Conservation (phyloP, 2,329 filamentous ascomycete genomes). For the Calonectria multiphialidica region DNA sequence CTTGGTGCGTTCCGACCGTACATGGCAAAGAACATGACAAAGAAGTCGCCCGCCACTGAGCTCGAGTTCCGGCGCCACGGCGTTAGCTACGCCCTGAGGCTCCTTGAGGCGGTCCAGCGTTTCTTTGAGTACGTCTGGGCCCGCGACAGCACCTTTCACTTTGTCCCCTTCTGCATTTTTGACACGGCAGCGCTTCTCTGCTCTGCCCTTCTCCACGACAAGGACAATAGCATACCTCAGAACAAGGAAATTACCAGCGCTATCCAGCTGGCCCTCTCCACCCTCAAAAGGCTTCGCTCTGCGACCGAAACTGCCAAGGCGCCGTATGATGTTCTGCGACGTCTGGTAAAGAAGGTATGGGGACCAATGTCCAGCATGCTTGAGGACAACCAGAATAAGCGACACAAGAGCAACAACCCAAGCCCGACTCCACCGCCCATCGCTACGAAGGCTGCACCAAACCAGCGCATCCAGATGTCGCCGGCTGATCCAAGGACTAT, state of each 20-base stretch:
- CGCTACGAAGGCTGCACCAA: neutral
- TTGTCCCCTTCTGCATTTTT: slow-evolving; percentile 63
- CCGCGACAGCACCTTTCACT: slow-evolving; percentile 62
- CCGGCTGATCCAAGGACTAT: neutral
- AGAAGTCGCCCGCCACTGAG: slow-evolving; percentile 45
- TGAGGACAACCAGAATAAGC: neutral
- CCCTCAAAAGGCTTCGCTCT: slow-evolving; percentile 47
- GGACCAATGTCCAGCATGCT: neutral
- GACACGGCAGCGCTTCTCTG: slow-evolving; percentile 63
- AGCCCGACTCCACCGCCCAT: neutral
- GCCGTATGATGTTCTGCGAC: slow-evolving; percentile 47
- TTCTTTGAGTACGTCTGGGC: slow-evolving; percentile 60
- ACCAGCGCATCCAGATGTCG: neutral
- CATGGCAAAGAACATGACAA: slow-evolving; percentile 52
- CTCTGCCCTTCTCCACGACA: slow-evolving; percentile 64
- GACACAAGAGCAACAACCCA: neutral
- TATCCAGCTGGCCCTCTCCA: slow-evolving; percentile 51
- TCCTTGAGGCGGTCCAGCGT: slow-evolving; percentile 53
- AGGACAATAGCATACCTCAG: slow-evolving; percentile 52
- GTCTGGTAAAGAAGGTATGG: slow-evolving; percentile 37
- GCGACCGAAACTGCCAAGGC: slow-evolving; percentile 48
- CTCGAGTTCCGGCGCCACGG: slow-evolving; percentile 54
- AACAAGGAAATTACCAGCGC: slow-evolving; percentile 55
- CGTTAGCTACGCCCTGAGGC: slow-evolving; percentile 56
- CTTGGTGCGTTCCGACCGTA: slow-evolving; percentile 60